Percentiles rank a stretch among this genome's conserved stretches.
These are phyloP conservation scores for Isoetes taiwanensis DNA, from an alignment of 75 land plant genomes.

Conservation along the genomic window DNA sequence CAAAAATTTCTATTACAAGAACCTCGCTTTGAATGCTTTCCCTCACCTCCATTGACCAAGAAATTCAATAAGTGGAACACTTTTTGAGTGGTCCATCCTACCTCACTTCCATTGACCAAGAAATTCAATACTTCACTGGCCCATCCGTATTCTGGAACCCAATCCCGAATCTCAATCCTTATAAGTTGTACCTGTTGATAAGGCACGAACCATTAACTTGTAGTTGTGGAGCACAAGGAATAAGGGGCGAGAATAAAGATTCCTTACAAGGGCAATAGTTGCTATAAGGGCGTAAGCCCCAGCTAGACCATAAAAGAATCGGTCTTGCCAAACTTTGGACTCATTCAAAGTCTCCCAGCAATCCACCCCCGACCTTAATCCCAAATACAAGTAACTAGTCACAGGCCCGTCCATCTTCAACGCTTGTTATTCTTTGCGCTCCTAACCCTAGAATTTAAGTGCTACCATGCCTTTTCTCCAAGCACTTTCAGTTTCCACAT, in stretches of 20 bases:
- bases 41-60: conserved; percentile 56
- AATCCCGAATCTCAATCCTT: conserved; percentile 43
- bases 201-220: too few species aligned
- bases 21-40: background rate
- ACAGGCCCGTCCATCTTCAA: too few species aligned
- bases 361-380: too few species aligned
- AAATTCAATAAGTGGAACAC: conserved; percentile 68
- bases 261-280: conserved; percentile 52
- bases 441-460: too few species aligned
- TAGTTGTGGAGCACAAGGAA: background rate
- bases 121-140: conserved; percentile 67
- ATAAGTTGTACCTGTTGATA: conserved; percentile 59
- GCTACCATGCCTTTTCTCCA: too few species aligned
- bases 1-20: background rate
- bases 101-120: conserved; percentile 55
- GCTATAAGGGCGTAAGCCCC: conserved; percentile 51
- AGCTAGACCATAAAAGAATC: conserved; percentile 48
- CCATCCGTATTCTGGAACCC: conserved; percentile 70
- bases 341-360: conserved; percentile 54
- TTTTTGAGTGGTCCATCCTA: conserved; percentile 67
- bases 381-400: too few species aligned
- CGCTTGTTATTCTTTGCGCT: too few species aligned
- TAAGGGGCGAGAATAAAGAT: background rate
- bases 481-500: too few species aligned
- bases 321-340: conserved; percentile 53